Base-by-base conservation (phyloP, 805 yeast species). In the Suhomyces prunicola region DNA sequence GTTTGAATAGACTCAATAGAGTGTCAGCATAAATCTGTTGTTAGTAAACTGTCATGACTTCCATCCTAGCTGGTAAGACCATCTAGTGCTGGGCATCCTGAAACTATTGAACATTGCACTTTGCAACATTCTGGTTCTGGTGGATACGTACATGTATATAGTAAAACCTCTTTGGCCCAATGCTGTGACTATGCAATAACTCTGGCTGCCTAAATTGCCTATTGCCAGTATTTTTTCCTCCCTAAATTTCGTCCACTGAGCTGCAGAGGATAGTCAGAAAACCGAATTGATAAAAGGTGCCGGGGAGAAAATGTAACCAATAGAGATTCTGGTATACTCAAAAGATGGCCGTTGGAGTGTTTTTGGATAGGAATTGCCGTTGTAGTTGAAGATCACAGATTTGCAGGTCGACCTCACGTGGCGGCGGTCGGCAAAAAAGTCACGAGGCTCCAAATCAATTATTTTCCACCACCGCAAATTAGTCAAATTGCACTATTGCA, bases 401-500 rank as follows among this genome's bases (percentile, higher is more conserved):
- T 39, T 19, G 17, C 10, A 39, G 23, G 36, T 9, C 17, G 33
- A 15, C 22, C 22, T 39, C 42, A 39, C 42, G 42, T 39, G 42
- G 42, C 42, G 24, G 24, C 42, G 36, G 17, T 6, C 24, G 42
- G 42, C 42, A 33, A 33, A 33, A 33, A 19, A 39, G 42, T 39
- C 42, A 39, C 42, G 24, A 39, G 42, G 12, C 46, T 10, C 13
- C 46, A 7, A 27, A 27, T 24, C 17, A 12, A 24, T 63, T 67
- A 26, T 68, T 65, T 13, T 67, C 67, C 46, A 68, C 65, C 27
- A 33, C 48, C 40, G 36, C 17, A 33, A n/a, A 33, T 33, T 33
- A 17, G 8, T n/a, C 36, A 33, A 33, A 33, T 33, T n/a, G 36
- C 17, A 33, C 15, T 5, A 33, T 10, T 33, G 36, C 17, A 33